Percentiles rank a stretch among this genome's conserved stretches.
These are phyloP conservation scores for Leucosporidium yakuticum DNA, from an alignment of 768 basidiomycete genomes.

Conservation along the genomic window DNA sequence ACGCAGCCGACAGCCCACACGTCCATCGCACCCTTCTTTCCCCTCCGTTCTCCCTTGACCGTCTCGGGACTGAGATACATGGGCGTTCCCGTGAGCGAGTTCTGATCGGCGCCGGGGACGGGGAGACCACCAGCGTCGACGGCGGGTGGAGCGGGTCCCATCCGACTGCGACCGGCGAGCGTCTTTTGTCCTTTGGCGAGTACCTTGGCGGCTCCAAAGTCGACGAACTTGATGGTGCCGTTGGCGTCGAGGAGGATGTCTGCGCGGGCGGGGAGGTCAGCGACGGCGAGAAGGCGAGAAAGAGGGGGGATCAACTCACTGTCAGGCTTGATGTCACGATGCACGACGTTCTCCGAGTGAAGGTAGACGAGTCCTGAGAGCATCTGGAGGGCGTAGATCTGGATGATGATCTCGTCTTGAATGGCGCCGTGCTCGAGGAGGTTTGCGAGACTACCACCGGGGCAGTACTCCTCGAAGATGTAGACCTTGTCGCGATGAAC, in stretches of 20 bases:
- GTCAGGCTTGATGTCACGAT: constrained; percentile 97
- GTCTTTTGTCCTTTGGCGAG: constrained; percentile 80
- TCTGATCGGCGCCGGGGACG: constrained; percentile 40
- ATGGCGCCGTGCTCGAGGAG: constrained; percentile 87
- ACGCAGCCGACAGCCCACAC: constrained; percentile 98
- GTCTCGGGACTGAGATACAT: constrained; percentile 99
- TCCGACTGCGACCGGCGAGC: constrained; percentile 48
- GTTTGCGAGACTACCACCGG: constrained; percentile 84
- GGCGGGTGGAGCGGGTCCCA: constrained; percentile 32
- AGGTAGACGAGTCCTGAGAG: constrained; percentile 88
- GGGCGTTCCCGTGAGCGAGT: constrained; percentile 80
- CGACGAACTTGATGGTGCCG: constrained; percentile 92
- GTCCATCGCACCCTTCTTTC: constrained; percentile 91
- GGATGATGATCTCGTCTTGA: constrained; percentile 92
- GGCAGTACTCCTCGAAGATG: constrained; percentile 98
- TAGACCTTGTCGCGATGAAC: constrained; percentile 98
- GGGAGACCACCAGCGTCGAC: constrained; percentile 40
- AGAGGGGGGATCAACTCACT: constrained; percentile 55
- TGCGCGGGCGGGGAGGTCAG: constrained; percentile 41
- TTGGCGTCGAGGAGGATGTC: constrained; percentile 86
- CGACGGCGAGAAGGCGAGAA: not conserved
- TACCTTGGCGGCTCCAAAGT: constrained; percentile 95
- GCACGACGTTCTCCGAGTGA: constrained; percentile 84
- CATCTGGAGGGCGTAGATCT: constrained; percentile 96
- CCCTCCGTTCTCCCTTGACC: constrained; percentile 85